A percentile compares a stretch with the other conserved stretches of the same genome.
These are phyloP conservation scores for Exophiala mesophila DNA, from an alignment of 2,329 filamentous ascomycete genomes.

Conservation along the genomic window DNA sequence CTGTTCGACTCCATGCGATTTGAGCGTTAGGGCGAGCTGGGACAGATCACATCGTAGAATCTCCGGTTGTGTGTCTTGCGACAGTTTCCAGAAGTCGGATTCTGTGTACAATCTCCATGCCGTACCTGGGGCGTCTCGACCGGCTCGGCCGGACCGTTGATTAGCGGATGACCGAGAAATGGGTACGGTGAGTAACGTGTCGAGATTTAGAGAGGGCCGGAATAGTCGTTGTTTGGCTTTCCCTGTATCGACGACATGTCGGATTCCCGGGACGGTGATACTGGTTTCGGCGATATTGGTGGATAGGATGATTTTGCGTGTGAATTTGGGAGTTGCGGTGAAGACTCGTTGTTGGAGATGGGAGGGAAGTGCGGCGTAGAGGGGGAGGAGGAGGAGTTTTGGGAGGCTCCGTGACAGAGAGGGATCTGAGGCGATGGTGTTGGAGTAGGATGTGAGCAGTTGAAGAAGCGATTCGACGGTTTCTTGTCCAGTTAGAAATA, in stretches of 20 bases:
- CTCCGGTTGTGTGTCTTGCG: conserved; percentile 75
- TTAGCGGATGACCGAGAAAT: conserved; percentile 92
- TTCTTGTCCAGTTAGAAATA: conserved; percentile 89
- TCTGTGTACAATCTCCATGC: conserved; percentile 89
- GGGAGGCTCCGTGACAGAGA: conserved; percentile 53
- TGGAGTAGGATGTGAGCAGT: conserved; percentile 73
- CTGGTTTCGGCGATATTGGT: conserved; percentile 99
- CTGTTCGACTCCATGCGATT: conserved; percentile 79
- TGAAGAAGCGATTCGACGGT: conserved; percentile 79
- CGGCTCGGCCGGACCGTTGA: conserved; percentile 85
- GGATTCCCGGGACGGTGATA: conserved; percentile 87
- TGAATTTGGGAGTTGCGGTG: conserved; percentile 64
- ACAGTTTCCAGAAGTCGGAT: conserved; percentile 63
- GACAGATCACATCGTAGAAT: conserved; percentile 86
- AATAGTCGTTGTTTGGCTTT: conserved; percentile 95
- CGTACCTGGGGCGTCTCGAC: conserved; percentile 84
- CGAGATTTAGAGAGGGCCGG: conserved; percentile 74
- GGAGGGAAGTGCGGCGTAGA: conserved; percentile 87
- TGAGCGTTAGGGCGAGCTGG: conserved; percentile 85
- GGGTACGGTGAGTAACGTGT: conserved; percentile 82
- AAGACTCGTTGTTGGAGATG: conserved; percentile 84
- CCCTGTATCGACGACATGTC: conserved; percentile 85
- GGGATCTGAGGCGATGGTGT: conserved; percentile 56
- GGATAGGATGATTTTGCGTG: conserved; percentile 82
- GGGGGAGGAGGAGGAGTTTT: conserved; percentile 65